Base-by-base conservation (phyloP, 2,329 filamentous ascomycete genomes). In the Metarhizium rileyi region DNA sequence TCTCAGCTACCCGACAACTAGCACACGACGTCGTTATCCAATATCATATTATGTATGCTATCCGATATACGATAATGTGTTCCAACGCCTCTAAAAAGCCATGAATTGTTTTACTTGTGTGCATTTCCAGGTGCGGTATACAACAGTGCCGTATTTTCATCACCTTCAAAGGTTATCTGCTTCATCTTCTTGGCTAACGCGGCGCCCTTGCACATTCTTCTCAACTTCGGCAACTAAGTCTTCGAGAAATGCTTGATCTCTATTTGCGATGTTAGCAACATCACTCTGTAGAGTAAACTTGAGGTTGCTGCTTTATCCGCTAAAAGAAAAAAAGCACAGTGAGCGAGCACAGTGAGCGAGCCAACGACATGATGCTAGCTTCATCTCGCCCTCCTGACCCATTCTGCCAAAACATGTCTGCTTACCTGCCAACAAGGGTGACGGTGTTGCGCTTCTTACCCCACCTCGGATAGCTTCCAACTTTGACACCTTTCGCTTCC, bases 391-490 rank as follows among this genome's bases (percentile, higher is more conserved):
- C 12, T 28, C 27, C 27, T 9, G 8, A 12, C 5, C 30, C 30
- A 12, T 33, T 10, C 30, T 26, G 6, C n/a, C 25, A 20, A 30
- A 38, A 14, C 12, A n/a, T n/a, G 14, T 27, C 20, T 38, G 23
- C 52, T 48, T 40, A 78, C 74, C 69, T 72, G 57, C 81, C 80
- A 20, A 96, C 90, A 48, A 98, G 72, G 10, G 91, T 96, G 44
- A 97, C 89, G 0, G 90, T 93, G 67, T 97, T 97, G 55, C 76
- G 76, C 60, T 81, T 81, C 74, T 88, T 91, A 5, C 86, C 88
- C 90, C 90, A 96, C 49, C 89, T 76, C 33, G 93, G 93, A 68
- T 98, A 97, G 67, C 88, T 95, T 44, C 93, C 93, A 16, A 97
- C 89, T 70, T 97, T 97, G 60, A 97, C 78, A 3, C 89, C 90